phyloP scores from a whole-genome alignment of 257 asterid species.

The Linaria vulgaris region DNA sequence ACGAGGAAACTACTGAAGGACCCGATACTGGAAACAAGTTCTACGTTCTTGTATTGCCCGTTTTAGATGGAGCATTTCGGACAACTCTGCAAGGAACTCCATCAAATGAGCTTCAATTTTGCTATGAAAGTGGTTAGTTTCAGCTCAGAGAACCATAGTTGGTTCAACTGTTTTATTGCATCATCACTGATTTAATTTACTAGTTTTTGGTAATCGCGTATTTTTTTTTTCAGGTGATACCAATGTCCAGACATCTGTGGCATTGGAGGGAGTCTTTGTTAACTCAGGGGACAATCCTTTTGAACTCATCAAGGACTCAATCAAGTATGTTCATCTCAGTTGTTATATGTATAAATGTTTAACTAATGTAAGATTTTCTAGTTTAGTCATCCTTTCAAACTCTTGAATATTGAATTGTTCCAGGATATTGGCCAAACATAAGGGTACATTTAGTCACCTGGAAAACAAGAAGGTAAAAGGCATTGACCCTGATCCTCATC shows the following conservation, averaged over 20 bases:
- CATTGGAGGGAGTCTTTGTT: slow-evolving; percentile 42
- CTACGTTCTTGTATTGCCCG: slow-evolving; percentile 60
- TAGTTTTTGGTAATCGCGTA: not conserved
- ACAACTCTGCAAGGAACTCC: slow-evolving; percentile 55
- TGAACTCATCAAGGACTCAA: slow-evolving; percentile 55
- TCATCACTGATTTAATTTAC: not conserved
- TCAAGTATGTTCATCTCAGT: slow-evolving; percentile 37
- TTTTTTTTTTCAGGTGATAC: slow-evolving; percentile 43
- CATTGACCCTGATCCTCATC: slow-evolving; percentile 5
- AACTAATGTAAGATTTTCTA: not conserved
- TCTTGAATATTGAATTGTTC: slow-evolving; percentile 21
- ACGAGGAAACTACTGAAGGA: slow-evolving; percentile 22
- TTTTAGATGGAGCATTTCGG: slow-evolving; percentile 63
- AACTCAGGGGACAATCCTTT: slow-evolving; percentile 57
- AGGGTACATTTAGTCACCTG: slow-evolving; percentile 52
- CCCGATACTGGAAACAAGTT: slow-evolving; percentile 23
- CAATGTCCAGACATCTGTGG: slow-evolving; percentile 37
- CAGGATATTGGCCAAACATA: slow-evolving; percentile 47
- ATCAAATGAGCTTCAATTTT: slow-evolving; percentile 53
- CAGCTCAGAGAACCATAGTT: not conserved
- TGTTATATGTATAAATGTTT: not conserved
- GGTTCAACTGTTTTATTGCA: not conserved
- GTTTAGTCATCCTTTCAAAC: slow-evolving; percentile 18
- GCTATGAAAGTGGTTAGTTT: slow-evolving; percentile 60
- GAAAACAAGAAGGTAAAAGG: slow-evolving; percentile 47